Percentiles rank a stretch among this genome's conserved stretches.
Evolutionary conservation across 2,329 filamentous ascomycete species (phyloP).

Genomic region (Esteya vermicola): DNA sequence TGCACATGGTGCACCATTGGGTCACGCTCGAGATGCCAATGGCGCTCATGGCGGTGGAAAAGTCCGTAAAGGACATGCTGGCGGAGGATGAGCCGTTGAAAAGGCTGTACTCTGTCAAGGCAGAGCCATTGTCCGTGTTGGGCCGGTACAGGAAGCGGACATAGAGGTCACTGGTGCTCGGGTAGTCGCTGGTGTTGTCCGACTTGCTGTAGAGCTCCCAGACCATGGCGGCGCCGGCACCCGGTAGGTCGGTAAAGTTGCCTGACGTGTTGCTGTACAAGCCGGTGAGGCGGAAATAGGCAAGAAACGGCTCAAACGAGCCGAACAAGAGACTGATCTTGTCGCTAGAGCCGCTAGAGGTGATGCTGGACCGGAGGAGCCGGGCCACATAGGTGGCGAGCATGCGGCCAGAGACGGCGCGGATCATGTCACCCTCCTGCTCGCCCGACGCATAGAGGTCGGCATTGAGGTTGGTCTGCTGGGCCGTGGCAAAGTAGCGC

Average conservation of each 20-base stretch:
- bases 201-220: constrained; percentile 47
- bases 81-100: constrained; percentile 22
- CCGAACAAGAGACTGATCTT: constrained; percentile 41
- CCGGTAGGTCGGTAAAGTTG: constrained; percentile 34
- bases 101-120: constrained; percentile 23
- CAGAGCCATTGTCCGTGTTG: constrained; percentile 22
- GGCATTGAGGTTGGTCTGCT: constrained; percentile 43
- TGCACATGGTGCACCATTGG: constrained; percentile 32
- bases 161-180: constrained; percentile 24
- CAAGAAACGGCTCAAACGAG: constrained; percentile 37
- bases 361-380: constrained; percentile 28
- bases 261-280: constrained; percentile 36
- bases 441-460: constrained; percentile 44
- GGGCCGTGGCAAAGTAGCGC: constrained; percentile 46
- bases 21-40: constrained; percentile 19
- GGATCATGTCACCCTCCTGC: constrained; percentile 22
- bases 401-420: constrained; percentile 38
- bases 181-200: constrained; percentile 10
- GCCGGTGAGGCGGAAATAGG: constrained; percentile 36
- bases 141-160: constrained; percentile 45
- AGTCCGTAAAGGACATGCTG: constrained; percentile 23
- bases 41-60: constrained; percentile 21
- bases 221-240: constrained; percentile 59
- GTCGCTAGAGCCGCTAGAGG: constrained; percentile 20
- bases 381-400: constrained; percentile 29